Conservation (phyloP, 2,329 filamentous ascomycete genomes). For the Verticillium isaacii region DNA sequence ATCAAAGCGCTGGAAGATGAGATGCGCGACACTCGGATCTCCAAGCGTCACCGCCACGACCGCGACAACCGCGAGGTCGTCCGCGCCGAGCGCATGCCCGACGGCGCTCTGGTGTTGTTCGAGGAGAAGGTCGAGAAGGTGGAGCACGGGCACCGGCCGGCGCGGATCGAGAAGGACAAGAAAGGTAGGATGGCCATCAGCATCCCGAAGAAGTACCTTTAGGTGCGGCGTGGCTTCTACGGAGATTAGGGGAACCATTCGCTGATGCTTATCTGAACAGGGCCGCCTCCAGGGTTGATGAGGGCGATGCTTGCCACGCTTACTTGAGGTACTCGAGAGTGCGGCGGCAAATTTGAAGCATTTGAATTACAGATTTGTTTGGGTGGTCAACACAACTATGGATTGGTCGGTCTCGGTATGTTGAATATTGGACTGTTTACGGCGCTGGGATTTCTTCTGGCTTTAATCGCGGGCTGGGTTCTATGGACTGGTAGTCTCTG, state of each 20-base stretch:
- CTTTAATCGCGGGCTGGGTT: not conserved
- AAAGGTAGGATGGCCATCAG: conserved; percentile 94
- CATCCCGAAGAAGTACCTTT: conserved; percentile 66
- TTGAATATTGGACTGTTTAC: not conserved
- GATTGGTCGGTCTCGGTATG: not conserved
- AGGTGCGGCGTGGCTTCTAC: conserved; percentile 35
- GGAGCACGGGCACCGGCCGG: conserved; percentile 48
- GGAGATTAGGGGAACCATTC: conserved; percentile 1
- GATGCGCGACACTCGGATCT: conserved; percentile 23
- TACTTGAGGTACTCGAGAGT: conserved; percentile 39
- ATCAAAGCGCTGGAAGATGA: conserved; percentile 68
- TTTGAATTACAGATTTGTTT: not conserved
- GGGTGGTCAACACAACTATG: not conserved
- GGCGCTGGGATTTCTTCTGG: not conserved
- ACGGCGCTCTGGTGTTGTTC: conserved; percentile 60
- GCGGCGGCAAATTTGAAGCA: not conserved
- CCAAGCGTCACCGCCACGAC: conserved; percentile 25
- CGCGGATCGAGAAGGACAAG: conserved; percentile 80
- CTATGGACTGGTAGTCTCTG: not conserved
- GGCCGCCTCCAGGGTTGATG: conserved; percentile 58
- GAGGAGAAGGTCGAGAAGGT: conserved; percentile 54
- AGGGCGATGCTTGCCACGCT: conserved; percentile 68
- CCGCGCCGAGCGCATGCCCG: conserved; percentile 50
- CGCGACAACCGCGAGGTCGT: conserved; percentile 46
- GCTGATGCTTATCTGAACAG: conserved; percentile 34